phyloP scores from a whole-genome alignment of 2,329 filamentous ascomycete species.

The Shiraia sp. region DNA sequence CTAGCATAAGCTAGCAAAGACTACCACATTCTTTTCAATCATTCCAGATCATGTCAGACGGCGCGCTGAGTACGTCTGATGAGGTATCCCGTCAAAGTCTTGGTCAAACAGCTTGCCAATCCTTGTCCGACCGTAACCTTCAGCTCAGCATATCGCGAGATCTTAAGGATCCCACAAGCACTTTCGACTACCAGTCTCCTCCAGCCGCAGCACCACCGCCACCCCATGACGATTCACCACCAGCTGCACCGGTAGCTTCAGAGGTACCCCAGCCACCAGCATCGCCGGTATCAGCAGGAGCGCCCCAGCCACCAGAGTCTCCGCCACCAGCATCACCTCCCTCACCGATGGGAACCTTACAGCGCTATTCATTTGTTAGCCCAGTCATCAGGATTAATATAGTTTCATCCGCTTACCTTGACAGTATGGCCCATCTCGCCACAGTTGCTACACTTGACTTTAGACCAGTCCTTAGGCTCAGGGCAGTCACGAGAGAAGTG shows the following conservation, averaged over 20 bases:
- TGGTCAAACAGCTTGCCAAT: too few species aligned
- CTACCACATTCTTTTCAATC: too few species aligned
- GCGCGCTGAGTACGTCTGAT: too few species aligned
- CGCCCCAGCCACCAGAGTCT: constrained; percentile 16
- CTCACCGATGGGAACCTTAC: constrained; percentile 33
- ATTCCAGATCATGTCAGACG: too few species aligned
- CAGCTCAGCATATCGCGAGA: too few species aligned
- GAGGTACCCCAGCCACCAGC: too few species aligned
- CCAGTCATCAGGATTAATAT: neutral
- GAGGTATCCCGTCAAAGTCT: too few species aligned
- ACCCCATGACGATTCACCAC: constrained; percentile 23
- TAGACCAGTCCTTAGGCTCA: constrained; percentile 58
- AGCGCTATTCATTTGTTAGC: constrained; percentile 31
- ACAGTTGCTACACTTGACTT: constrained; percentile 55
- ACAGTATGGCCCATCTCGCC: constrained; percentile 43
- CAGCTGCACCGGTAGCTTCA: constrained; percentile 12
- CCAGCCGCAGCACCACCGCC: constrained; percentile 6
- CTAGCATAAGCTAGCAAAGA: too few species aligned
- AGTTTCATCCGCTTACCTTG: constrained; percentile 21
- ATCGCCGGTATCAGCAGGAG: constrained; percentile 12
- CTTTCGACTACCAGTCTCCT: constrained; percentile 17
- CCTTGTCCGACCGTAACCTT: too few species aligned
- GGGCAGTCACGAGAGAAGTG: constrained; percentile 63
- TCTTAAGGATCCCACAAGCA: too few species aligned
- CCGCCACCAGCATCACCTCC: constrained; percentile 17